Base-by-base conservation (phyloP, 257 asterid genomes). In the Solanum pimpinellifolium region DNA sequence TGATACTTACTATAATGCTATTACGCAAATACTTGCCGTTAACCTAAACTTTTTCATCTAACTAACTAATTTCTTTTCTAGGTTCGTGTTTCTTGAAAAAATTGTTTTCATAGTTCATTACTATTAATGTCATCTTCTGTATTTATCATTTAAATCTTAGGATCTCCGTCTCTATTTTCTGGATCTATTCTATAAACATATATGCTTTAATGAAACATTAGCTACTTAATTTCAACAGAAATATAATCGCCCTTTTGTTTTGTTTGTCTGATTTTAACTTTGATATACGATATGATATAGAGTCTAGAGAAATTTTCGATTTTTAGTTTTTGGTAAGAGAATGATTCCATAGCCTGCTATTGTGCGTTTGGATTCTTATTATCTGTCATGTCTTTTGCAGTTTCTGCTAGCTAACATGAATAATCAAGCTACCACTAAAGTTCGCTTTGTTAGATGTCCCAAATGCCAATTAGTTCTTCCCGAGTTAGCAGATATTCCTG, bases 381-480 rank as follows among this genome's bases (percentile, higher is more conserved):
- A n/a, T 77, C 62, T 77, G 5, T 56, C 14, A 25, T 12, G 15
- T 78, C 10, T 47, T 31, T 73, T 81, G 69, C 69, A 81, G 85
- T 81, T 81, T 78, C 83, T 47, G 83, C 13, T 85, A 29, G 87
- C 46, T 35, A 29, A 68, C 27, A 94, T 94, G 97, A 87, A 91
- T 73, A 89, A 87, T 86, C 94, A 91, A 91, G 90, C 41, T 68
- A 92, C 60, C 83, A 31, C 90, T 52, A 90, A 92, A 88, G 88
- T 94, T 87, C 97, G 99, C 66, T 41, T 92, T 9, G 99, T 96
- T 87, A 93, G 87, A 91, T 96, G 99, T 83, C 99, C 99, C 11
- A 90, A 62, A 84, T 96, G 99, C 90, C 91, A 83, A 44, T n/a
- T 85, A 83, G 74, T 94, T 90, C 98, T 96, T 39, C 89, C 89